Evolutionary conservation across 2,329 filamentous ascomycete genomes (phyloP), one percentile per base, ranked within the genome.

Genomic region (Ceratocystis alfenasii): DNA sequence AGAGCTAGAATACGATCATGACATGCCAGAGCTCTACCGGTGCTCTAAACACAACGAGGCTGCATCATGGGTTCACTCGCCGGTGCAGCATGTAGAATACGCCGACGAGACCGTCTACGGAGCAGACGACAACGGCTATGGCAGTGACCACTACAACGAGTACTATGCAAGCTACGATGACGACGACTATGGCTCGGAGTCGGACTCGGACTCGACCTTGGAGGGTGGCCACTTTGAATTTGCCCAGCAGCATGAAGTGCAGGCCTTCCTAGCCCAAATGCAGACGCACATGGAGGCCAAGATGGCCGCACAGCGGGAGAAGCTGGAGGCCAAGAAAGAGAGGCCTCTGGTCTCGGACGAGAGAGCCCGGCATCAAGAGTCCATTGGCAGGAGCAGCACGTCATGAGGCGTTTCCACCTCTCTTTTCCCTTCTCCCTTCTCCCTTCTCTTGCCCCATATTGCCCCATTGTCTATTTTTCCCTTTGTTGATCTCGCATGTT

Each of bases 221-320:
- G 44, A 53, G n/a, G 48, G 48, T 10, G 61, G 48, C 17, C 63
- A 60, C 33, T 65, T 67, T 57, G 63, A 67, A 30, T 67, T 67
- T 41, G 66, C 66, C 46, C 66, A 59, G 15, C 66, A 67, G 60
- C 66, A 67, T 20, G 63, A 67, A 46, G 57, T 67, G 7, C 28
- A 33, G 44, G 59, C 62, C 36, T 63, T 67, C n/a, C 57, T 67
- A 63, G 63, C 63, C 10, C 62, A 64, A 44, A 65, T 67, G 66
- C 66, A 67, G 30, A 17, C 41, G 33, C 63, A 64, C 30, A 64
- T 65, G 28, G 25, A 46, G 8, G 30, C 20, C 33, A 67, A 67
- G 48, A 63, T 67, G 20, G 66, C 59, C n/a, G 30, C 44, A 1
- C 66, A 65, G 55, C 66, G 64, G 10, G 65, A 68, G 7, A 70